Evolutionary conservation across 805 yeast genomes (phyloP).

Genomic region (Barnettozyma botsteinii): DNA sequence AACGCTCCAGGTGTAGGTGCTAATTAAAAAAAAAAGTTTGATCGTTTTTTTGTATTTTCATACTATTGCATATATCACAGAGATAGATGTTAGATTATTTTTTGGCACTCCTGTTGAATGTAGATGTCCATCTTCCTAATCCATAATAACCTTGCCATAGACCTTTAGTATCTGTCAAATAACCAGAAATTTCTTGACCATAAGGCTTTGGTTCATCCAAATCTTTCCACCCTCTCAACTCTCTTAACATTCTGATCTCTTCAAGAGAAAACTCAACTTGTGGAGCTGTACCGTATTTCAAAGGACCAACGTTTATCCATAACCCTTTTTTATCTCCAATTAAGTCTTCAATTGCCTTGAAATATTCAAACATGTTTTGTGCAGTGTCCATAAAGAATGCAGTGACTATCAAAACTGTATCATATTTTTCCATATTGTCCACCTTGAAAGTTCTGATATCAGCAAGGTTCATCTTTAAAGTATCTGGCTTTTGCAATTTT

Average conservation of each 20-base stretch:
- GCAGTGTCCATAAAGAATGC: constrained; percentile 91
- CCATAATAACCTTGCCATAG: constrained; percentile 80
- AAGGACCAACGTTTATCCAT: constrained; percentile 92
- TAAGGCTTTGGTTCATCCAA: constrained; percentile 31
- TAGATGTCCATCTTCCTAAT: constrained; percentile 26
- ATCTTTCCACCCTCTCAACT: constrained; percentile 58
- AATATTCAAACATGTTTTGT: constrained; percentile 71
- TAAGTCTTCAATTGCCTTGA: constrained; percentile 54
- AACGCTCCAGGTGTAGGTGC: constrained; percentile 27
- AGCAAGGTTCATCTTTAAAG: constrained; percentile 44
- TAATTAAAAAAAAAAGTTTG: not conserved
- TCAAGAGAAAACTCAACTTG: constrained; percentile 65
- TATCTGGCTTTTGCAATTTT: constrained; percentile 35
- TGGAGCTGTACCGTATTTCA: constrained; percentile 86
- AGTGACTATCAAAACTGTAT: constrained; percentile 52
- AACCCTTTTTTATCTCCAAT: constrained; percentile 42
- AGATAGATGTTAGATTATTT: not conserved
- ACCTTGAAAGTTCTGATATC: constrained; percentile 57
- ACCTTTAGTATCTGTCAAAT: constrained; percentile 58
- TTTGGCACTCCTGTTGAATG: not conserved
- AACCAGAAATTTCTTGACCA: constrained; percentile 42
- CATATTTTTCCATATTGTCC: constrained; percentile 26
- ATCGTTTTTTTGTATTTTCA: not conserved
- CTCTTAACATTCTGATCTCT: constrained; percentile 55
- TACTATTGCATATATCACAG: too few species aligned